These are phyloP conservation scores for Obba rivulosa DNA, from an alignment of 768 basidiomycete species.

Conservation along the genomic window DNA sequence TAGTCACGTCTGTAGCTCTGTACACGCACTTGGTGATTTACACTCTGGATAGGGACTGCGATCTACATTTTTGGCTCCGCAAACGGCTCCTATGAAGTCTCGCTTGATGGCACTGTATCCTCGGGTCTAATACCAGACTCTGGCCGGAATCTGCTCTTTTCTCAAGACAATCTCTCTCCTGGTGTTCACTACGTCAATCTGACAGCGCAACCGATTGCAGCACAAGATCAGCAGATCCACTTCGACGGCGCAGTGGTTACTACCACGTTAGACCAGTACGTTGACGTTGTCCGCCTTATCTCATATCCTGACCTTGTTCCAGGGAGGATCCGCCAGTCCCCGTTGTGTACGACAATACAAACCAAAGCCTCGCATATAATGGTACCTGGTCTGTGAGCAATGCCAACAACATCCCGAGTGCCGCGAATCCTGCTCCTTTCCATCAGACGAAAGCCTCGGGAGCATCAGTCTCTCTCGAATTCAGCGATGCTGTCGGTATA, in stretches of 20 bases:
- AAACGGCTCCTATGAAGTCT: conserved; percentile 36
- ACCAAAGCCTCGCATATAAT: conserved; percentile 35
- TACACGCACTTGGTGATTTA: neutral
- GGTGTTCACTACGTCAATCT: conserved; percentile 51
- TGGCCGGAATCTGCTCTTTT: conserved; percentile 40
- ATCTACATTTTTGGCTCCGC: conserved; percentile 53
- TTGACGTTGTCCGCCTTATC: neutral
- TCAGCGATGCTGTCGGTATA: conserved; percentile 39
- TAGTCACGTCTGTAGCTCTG: neutral
- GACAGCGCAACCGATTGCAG: conserved; percentile 29
- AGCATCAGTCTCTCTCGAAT: conserved; percentile 36
- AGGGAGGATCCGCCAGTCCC: conserved; percentile 12
- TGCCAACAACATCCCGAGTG: conserved; percentile 15
- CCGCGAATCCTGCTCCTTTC: conserved; percentile 15
- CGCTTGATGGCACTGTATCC: conserved; percentile 39
- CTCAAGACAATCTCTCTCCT: conserved; percentile 39
- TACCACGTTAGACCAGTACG: conserved; percentile 17
- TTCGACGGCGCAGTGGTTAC: conserved; percentile 55
- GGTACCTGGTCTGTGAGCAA: conserved; percentile 44
- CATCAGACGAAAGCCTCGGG: conserved; percentile 30
- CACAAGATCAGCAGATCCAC: conserved; percentile 29
- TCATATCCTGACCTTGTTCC: neutral
- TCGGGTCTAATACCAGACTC: neutral
- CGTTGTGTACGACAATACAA: conserved; percentile 32
- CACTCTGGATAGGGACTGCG: conserved; percentile 47